Base-by-base conservation (phyloP, 768 basidiomycete genomes). In the Hericium erinaceus region DNA sequence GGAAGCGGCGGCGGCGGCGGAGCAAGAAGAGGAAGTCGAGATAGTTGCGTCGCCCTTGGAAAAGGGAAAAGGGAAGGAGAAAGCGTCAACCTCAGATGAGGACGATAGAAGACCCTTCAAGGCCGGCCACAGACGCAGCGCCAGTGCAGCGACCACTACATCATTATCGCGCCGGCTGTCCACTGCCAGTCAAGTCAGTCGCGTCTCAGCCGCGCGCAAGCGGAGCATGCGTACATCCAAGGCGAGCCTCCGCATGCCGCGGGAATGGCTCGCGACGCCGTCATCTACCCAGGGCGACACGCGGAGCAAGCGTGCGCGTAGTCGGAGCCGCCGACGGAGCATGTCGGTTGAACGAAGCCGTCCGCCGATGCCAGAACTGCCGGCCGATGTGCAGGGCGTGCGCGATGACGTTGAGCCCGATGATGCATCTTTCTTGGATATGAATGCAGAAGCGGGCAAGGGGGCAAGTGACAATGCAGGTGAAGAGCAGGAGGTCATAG, bases 171-270 rank as follows among this genome's bases (percentile, higher is more conserved):
- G 33, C 20, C 58, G 54, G 4, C 37, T 38, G 10, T 41, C 58
- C 5, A 67, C 56, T 5, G 65, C 65, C 13, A 76, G 72, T 53
- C 65, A 73, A 37, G 26, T 66, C 38, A 74, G 75, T 39, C 74
- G 77, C 8, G 75, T 91, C 2, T 77, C 77, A 4, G 83, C 89
- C 4, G 89, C 89, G 1, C 79, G 80, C 57, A 78, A 73, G 58
- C 78, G 87, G 41, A 87, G 84, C 66, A 73, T 75, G 46, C 76
- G 85, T 1, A 75, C 80, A 8, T 87, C 86, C 4, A 81, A 84
- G 61, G 78, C 81, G 22, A 88, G 85, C 64, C 70, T 91, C 8
- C 80, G 88, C 1, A 71, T 89, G 22, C 83, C 81, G 0, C 20
- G 46, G 20, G 52, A 55, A 8, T 26, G 60, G 16, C 37, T 16